Conservation (phyloP, 371 early-diverging fungal genomes). For the Apophysomyces elegans region DNA sequence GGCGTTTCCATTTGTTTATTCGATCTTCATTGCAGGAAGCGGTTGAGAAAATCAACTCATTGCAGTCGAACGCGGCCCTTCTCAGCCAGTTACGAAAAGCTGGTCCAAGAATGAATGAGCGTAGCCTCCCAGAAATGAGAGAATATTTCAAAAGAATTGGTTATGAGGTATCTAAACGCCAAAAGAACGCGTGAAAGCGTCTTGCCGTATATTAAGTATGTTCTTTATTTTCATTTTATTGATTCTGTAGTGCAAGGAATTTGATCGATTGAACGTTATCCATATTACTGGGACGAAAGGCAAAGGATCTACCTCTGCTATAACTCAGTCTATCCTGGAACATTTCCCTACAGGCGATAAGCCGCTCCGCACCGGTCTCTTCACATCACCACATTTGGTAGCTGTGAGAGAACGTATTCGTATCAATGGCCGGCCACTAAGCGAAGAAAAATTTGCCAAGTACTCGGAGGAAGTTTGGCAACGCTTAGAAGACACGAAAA, state of each 20-base stretch:
- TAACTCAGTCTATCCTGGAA: slow-evolving; percentile 70
- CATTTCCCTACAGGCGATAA: slow-evolving; percentile 31
- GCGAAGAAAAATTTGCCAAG: slow-evolving; percentile 75
- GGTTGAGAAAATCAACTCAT: slow-evolving; percentile 73
- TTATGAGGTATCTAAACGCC: slow-evolving; percentile 56
- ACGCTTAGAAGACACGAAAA: slow-evolving; percentile 59
- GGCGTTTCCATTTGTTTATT: background rate
- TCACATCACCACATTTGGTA: slow-evolving; percentile 93
- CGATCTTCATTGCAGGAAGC: slow-evolving; percentile 59
- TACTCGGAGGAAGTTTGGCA: slow-evolving; percentile 92
- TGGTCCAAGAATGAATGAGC: slow-evolving; percentile 71
- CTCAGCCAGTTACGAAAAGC: slow-evolving; percentile 74
- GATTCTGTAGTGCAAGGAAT: slow-evolving; percentile 50
- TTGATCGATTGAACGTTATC: slow-evolving; percentile 76
- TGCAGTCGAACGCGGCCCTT: slow-evolving; percentile 84
- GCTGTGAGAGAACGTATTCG: slow-evolving; percentile 94
- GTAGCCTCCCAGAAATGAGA: slow-evolving; percentile 75
- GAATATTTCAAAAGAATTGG: slow-evolving; percentile 71
- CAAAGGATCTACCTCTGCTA: slow-evolving; percentile 83
- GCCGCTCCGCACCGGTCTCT: slow-evolving; percentile 73
- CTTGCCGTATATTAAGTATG: no score
- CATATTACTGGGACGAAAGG: slow-evolving; percentile 91
- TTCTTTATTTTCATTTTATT: background rate
- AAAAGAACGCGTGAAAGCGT: no score
- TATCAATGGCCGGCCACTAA: slow-evolving; percentile 86